Evolutionary conservation across 2,329 filamentous ascomycete genomes (phyloP).

Genomic region (Aurifilum marmelostoma): DNA sequence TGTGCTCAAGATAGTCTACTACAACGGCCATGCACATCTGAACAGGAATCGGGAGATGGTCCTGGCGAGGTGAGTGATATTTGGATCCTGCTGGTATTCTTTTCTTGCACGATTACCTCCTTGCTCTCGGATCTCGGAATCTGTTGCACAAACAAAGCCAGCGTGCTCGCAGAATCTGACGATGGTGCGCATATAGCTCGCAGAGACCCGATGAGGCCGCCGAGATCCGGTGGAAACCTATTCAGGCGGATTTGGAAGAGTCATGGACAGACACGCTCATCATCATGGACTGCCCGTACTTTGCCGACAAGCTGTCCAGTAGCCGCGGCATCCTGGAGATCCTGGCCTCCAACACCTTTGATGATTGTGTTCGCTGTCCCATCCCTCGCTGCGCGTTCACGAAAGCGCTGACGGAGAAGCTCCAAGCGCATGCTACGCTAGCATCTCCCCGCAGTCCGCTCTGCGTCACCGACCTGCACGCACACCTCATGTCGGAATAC

Average conservation of each 20-base stretch:
- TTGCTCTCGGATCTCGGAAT: no score
- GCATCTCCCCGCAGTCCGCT: constrained; percentile 43
- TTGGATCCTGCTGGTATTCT: no score
- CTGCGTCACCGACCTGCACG: constrained; percentile 56
- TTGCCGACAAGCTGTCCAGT: constrained; percentile 55
- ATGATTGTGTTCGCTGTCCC: constrained; percentile 49
- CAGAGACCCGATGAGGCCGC: constrained; percentile 48
- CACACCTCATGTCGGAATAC: constrained; percentile 55
- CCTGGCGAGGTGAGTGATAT: constrained; percentile 52
- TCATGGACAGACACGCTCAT: constrained; percentile 59
- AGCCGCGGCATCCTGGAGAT: constrained; percentile 58
- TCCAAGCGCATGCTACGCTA: constrained; percentile 52
- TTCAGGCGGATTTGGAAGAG: constrained; percentile 61
- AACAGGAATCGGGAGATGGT: constrained; percentile 61
- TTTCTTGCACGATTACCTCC: no score
- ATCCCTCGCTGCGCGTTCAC: constrained; percentile 59
- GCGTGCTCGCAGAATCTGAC: constrained; percentile 13
- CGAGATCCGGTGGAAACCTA: constrained; percentile 58
- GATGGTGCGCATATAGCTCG: constrained; percentile 44
- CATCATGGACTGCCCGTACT: constrained; percentile 63
- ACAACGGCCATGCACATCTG: constrained; percentile 58
- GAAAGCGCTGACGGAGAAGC: constrained; percentile 51
- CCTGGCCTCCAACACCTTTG: constrained; percentile 58
- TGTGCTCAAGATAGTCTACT: constrained; percentile 62
- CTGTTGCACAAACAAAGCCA: background rate